These are phyloP conservation scores for Salix caprea DNA, from an alignment of 345 rosid species.

Conservation along the genomic window DNA sequence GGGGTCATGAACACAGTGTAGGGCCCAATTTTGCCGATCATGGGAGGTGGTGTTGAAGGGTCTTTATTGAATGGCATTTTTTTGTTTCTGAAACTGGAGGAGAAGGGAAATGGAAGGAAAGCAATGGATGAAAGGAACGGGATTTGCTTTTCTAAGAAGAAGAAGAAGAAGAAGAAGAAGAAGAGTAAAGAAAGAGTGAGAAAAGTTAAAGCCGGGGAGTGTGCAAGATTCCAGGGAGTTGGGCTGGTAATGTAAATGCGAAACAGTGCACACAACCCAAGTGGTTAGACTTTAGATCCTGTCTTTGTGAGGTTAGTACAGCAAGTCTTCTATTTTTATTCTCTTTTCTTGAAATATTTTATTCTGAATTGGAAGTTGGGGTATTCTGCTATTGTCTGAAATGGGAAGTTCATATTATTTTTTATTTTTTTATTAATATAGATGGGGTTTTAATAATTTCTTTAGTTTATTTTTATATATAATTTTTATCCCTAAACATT, in stretches of 20 bases:
- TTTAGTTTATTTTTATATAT: too few species aligned
- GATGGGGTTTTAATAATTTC: too few species aligned
- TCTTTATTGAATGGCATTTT: constrained; percentile 77
- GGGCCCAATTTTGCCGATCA: constrained; percentile 96
- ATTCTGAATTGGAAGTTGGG: background rate
- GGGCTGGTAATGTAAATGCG: background rate
- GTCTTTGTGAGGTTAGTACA: constrained; percentile 1
- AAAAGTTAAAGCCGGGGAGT: background rate
- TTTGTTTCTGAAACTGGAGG: background rate
- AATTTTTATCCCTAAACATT: too few species aligned
- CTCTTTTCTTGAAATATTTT: background rate
- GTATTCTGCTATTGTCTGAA: background rate
- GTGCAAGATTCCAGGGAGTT: background rate
- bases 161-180: too few species aligned
- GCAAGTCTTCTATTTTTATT: background rate
- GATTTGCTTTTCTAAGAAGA: background rate
- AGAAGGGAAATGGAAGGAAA: background rate
- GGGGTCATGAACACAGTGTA: constrained; percentile 98
- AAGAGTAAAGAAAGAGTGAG: background rate
- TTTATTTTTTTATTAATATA: too few species aligned
- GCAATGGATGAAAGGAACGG: background rate
- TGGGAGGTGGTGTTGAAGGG: constrained; percentile 72
- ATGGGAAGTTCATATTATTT: background rate
- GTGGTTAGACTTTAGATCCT: constrained; percentile 10
- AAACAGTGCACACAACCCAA: constrained; percentile 22